These are phyloP conservation scores for Brettanomyces sp. DNA, from an alignment of 805 yeast species.

Conservation along the genomic window DNA sequence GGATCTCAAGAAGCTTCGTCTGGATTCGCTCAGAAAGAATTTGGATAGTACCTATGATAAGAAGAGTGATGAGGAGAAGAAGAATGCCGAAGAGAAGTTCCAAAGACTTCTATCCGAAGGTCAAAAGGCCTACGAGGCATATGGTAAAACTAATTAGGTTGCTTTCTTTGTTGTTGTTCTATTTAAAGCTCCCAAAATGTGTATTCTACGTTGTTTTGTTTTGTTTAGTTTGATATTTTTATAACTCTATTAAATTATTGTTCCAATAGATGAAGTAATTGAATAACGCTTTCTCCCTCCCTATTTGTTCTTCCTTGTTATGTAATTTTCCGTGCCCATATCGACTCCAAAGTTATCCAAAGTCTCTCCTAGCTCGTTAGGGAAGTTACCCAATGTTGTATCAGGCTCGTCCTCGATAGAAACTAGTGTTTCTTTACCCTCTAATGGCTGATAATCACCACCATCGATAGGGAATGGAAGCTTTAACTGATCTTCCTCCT, in stretches of 20 bases:
- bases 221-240: not conserved
- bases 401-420: constrained; percentile 11
- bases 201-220: too few species aligned
- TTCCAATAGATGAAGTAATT: not conserved
- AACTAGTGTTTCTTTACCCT: not conserved
- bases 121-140: not conserved
- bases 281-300: not conserved
- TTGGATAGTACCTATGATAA: constrained; percentile 51
- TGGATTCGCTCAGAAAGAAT: constrained; percentile 25
- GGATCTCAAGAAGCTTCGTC: constrained; percentile 7
- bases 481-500: constrained; percentile 49
- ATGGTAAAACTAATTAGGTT: not conserved
- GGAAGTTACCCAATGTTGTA: constrained; percentile 35
- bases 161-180: not conserved
- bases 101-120: not conserved
- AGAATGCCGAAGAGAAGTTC: constrained; percentile 14
- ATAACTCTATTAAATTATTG: not conserved
- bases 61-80: constrained; percentile 35
- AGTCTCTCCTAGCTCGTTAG: constrained; percentile 74
- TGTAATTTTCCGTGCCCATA: constrained; percentile 40
- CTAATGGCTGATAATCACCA: constrained; percentile 22
- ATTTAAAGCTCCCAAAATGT: not conserved
- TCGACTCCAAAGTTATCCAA: constrained; percentile 87
- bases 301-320: constrained; percentile 7
- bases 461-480: constrained; percentile 96